Conservation (phyloP, 2,329 filamentous ascomycete genomes). For the Emydomyces testavorans region DNA sequence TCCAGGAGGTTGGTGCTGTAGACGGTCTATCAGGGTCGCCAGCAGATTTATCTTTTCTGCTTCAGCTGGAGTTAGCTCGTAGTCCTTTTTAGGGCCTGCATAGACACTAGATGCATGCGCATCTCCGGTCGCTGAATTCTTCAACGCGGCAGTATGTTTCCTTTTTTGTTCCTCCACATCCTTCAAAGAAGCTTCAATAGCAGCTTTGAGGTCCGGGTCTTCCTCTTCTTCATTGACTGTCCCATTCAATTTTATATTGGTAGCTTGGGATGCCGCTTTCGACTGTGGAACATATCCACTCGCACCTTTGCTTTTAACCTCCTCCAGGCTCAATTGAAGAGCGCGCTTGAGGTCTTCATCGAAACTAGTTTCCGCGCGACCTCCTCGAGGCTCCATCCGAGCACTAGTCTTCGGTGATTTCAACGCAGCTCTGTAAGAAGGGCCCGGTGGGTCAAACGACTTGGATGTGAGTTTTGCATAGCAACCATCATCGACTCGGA, state of each 20-base stretch:
- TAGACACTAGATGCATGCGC: conserved; percentile 41
- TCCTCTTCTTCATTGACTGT: conserved; percentile 57
- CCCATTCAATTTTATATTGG: conserved; percentile 30
- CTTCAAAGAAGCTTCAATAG: conserved; percentile 84
- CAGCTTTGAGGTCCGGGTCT: conserved; percentile 83
- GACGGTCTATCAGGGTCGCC: conserved; percentile 78
- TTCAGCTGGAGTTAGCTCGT: conserved; percentile 85
- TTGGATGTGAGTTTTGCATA: conserved; percentile 79
- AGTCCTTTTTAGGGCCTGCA: conserved; percentile 65
- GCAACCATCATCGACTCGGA: conserved; percentile 92
- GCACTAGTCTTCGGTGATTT: conserved; percentile 53
- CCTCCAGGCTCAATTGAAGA: conserved; percentile 92
- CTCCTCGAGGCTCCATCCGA: conserved; percentile 81
- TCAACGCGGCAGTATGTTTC: conserved; percentile 70
- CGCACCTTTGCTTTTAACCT: conserved; percentile 63
- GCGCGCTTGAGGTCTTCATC: conserved; percentile 92
- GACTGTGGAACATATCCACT: conserved; percentile 60
- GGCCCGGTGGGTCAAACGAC: conserved; percentile 33
- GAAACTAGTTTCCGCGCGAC: conserved; percentile 77
- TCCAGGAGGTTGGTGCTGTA: conserved; percentile 89
- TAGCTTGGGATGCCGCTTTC: conserved; percentile 26
- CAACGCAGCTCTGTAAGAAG: conserved; percentile 32
- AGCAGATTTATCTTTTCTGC: conserved; percentile 97
- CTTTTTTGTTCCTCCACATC: conserved; percentile 99
- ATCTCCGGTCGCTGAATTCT: conserved; percentile 57